Conservation (phyloP, 2,329 filamentous ascomycete species). For the Ophiostoma sp. region DNA sequence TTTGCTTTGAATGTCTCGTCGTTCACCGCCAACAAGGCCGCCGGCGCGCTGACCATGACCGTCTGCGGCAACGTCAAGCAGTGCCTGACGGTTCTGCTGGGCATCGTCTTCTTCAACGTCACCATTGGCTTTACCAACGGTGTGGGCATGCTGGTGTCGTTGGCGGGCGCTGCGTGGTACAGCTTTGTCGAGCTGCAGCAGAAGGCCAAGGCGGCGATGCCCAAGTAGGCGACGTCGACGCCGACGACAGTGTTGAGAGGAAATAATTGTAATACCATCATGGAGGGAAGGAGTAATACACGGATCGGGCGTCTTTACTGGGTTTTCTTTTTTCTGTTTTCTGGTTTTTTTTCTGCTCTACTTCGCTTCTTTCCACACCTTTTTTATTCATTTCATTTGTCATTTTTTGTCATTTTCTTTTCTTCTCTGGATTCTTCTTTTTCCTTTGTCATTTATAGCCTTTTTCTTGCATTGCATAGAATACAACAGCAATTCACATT, state of each 20-base stretch:
- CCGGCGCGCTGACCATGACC: constrained; percentile 60
- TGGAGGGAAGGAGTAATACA: neutral
- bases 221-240: constrained; percentile 5
- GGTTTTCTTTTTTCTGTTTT: neutral
- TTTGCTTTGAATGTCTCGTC: constrained; percentile 58
- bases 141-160: constrained; percentile 56
- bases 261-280: neutral
- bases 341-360: neutral
- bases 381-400: neutral
- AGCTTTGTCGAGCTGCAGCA: constrained; percentile 53
- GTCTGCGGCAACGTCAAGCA: constrained; percentile 62
- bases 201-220: constrained; percentile 27
- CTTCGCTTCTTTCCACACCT: neutral
- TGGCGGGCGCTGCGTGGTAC: constrained; percentile 58
- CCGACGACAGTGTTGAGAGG: too few species aligned
- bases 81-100: constrained; percentile 55
- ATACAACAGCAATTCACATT: neutral
- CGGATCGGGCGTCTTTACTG: neutral
- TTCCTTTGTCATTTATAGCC: neutral
- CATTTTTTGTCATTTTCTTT: neutral
- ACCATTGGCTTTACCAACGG: constrained; percentile 54
- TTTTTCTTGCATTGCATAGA: neutral
- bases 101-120: constrained; percentile 55
- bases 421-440: neutral
- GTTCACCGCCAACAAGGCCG: constrained; percentile 59